phyloP scores from a whole-genome alignment of 805 yeast species.

The Henningerozyma blattae region DNA sequence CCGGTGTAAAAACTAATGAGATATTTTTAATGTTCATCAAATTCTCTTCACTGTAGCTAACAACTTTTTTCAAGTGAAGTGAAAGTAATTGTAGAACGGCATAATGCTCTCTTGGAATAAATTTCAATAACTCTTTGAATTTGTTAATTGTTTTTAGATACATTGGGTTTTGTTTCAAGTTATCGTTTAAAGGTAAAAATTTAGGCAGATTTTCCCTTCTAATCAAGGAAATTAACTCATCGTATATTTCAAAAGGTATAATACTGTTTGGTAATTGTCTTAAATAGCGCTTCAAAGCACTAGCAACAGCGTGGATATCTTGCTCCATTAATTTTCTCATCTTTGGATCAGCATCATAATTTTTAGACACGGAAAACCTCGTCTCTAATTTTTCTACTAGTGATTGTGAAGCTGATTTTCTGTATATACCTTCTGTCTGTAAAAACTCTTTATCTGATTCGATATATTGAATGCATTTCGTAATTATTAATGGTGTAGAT shows the following conservation, averaged over 20 bases:
- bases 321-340: conserved; percentile 30
- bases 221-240: conserved; percentile 47
- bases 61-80: conserved; percentile 53
- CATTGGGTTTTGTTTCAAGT: conserved; percentile 1
- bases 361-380: conserved; percentile 15
- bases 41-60: conserved; percentile 40
- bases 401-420: conserved; percentile 75
- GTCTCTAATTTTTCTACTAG: conserved; percentile 25
- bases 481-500: conserved; percentile 56
- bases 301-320: conserved; percentile 80
- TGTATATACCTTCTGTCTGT: conserved; percentile 74
- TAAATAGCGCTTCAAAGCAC: conserved; percentile 77
- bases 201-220: conserved; percentile 17
- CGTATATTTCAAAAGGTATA: conserved; percentile 59
- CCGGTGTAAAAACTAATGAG: conserved; percentile 91
- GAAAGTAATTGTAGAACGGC: conserved; percentile 44
- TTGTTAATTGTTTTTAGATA: conserved; percentile 22
- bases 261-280: conserved; percentile 79
- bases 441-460: conserved; percentile 53
- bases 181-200: conserved; percentile 5
- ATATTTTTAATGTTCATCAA: conserved; percentile 77
- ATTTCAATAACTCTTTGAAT: conserved; percentile 33
- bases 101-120: conserved; percentile 59
- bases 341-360: conserved; percentile 22
- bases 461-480: conserved; percentile 63